A percentile compares a stretch with the other conserved stretches of the same genome.
These are phyloP conservation scores for Chaetomium sp. DNA, from an alignment of 2,329 filamentous ascomycete species.

Conservation along the genomic window DNA sequence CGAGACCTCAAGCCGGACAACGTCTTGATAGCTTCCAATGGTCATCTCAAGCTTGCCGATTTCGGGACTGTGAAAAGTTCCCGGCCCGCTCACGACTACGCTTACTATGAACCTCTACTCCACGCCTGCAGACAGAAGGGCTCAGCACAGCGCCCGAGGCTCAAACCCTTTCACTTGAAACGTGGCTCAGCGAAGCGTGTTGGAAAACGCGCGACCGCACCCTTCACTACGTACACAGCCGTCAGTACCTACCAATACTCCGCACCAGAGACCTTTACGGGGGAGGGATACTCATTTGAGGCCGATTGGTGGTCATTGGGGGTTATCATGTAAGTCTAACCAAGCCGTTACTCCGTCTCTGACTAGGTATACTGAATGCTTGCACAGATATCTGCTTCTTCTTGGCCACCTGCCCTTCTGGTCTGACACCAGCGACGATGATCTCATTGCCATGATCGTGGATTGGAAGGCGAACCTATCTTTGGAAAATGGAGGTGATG, in stretches of 20 bases:
- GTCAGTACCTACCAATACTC: constrained; percentile 41
- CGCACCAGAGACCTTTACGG: constrained; percentile 93
- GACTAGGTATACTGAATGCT: too few species aligned
- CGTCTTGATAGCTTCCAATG: constrained; percentile 86
- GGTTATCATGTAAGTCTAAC: constrained; percentile 75
- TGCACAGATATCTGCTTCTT: too few species aligned
- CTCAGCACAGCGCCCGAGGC: too few species aligned
- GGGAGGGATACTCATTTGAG: constrained; percentile 89
- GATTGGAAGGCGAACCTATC: too few species aligned
- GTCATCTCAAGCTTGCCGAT: constrained; percentile 96
- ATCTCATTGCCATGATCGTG: too few species aligned
- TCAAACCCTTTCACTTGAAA: too few species aligned
- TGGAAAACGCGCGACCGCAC: too few species aligned
- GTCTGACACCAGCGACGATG: too few species aligned
- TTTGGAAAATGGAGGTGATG: too few species aligned
- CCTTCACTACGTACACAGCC: not conserved
- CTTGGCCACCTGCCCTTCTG: too few species aligned
- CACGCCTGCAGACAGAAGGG: too few species aligned
- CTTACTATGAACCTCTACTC: constrained; percentile 92
- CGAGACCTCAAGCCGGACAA: constrained; percentile 98
- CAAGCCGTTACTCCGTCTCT: not conserved
- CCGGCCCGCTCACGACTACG: constrained; percentile 93
- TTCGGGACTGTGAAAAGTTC: constrained; percentile 97
- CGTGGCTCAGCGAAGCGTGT: too few species aligned
- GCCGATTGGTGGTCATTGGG: constrained; percentile 99